Conservation (phyloP, 805 yeast genomes). For the Ogataea corticis region DNA sequence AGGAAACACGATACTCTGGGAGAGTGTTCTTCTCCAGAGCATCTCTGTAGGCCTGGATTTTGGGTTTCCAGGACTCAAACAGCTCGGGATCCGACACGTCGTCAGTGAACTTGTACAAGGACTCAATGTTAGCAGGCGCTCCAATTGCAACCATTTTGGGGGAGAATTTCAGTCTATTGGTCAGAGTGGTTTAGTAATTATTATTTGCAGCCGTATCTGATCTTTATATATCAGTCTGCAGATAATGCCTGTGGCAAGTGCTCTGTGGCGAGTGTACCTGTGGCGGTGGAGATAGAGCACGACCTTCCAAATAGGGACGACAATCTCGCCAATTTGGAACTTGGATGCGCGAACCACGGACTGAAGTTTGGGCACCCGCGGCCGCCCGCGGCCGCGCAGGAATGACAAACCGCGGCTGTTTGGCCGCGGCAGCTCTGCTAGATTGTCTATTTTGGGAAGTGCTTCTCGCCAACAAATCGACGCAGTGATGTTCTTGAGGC, state of each 20-base stretch:
- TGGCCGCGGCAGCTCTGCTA: neutral
- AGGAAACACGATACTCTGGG: conserved; percentile 33
- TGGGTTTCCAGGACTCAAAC: conserved; percentile 47
- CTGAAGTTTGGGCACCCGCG: too few species aligned
- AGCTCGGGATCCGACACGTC: conserved; percentile 39
- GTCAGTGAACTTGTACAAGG: conserved; percentile 32
- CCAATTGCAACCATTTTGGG: conserved; percentile 23
- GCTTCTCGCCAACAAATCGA: neutral
- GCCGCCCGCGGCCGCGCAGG: too few species aligned
- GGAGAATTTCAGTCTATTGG: neutral
- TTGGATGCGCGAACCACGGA: neutral
- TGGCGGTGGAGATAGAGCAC: neutral
- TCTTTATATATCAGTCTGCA: neutral
- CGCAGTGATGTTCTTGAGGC: neutral
- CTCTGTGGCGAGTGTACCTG: neutral
- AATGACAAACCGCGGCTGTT: neutral
- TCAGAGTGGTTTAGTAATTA: too few species aligned
- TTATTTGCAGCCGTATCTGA: neutral
- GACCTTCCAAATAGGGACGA: neutral
- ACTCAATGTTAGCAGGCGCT: conserved; percentile 30
- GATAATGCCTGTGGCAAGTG: neutral
- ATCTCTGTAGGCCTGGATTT: conserved; percentile 42
- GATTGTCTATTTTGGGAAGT: neutral
- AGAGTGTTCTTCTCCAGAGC: conserved; percentile 28
- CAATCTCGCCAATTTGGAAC: neutral